Evolutionary conservation across 2,329 filamentous ascomycete genomes (phyloP).

Genomic region (Coniella vitis): DNA sequence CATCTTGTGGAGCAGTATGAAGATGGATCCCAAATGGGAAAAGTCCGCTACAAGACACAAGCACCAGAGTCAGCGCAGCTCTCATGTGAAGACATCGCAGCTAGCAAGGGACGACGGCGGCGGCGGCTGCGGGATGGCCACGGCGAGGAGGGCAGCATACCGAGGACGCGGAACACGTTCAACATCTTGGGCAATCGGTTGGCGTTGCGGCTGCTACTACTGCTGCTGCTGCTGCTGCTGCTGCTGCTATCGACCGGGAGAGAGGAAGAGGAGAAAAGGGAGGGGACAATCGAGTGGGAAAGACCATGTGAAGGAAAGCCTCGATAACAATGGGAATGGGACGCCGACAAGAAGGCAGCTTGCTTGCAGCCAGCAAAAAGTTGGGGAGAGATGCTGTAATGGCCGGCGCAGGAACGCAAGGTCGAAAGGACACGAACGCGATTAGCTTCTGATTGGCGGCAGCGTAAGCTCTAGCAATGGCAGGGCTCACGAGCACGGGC

Average conservation of each 20-base stretch:
- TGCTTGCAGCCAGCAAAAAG: neutral
- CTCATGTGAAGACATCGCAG: conserved; percentile 11
- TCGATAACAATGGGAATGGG: neutral
- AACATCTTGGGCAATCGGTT: conserved; percentile 33
- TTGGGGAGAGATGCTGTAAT: neutral
- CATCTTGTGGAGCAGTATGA: conserved; percentile 97
- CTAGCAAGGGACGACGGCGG: conserved; percentile 10
- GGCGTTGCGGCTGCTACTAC: conserved; percentile 1
- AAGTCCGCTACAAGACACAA: conserved; percentile 74
- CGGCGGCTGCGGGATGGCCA: no score
- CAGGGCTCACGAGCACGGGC: conserved; percentile 3
- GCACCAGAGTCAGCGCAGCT: conserved; percentile 18
- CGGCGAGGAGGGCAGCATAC: conserved; percentile 29
- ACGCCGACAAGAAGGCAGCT: neutral
- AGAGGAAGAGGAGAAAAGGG: neutral
- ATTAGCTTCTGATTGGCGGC: conserved; percentile 31
- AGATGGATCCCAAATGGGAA: conserved; percentile 88
- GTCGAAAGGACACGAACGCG: conserved; percentile 36
- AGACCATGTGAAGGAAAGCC: conserved; percentile 4
- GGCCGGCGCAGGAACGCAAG: neutral
- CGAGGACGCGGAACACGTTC: conserved; percentile 53
- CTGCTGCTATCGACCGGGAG: conserved; percentile 2
- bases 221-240: no score
- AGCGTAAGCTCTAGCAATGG: conserved; percentile 17
- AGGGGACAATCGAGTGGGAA: neutral